Base-by-base conservation (phyloP, 2,329 filamentous ascomycete genomes). In the Apiospora marii region DNA sequence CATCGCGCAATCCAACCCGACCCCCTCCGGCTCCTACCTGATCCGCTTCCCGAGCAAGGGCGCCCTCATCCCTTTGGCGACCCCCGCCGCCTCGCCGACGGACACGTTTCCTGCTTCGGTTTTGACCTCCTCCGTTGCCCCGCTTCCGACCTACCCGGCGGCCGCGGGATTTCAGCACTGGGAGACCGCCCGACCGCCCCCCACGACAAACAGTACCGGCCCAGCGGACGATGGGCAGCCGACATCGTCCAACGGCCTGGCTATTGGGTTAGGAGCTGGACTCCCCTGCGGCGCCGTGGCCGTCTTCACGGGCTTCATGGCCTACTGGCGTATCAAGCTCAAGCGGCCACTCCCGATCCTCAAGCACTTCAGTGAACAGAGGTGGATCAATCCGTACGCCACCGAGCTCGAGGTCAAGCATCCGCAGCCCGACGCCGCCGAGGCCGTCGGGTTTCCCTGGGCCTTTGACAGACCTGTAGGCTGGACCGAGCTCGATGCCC, bases 21-120 rank as follows among this genome's bases (percentile, higher is more conserved):
- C 19, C 3, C 61, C 61, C 19, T 41, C 61, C 0, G 34, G 34
- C 16, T 67, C 61, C 19, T 67, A 67, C 7, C 24, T 67, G 61
- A 67, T 67, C 16, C 61, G 24, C 22, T 67, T 67, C 43, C 61
- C 61, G 19, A 67, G 61, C 19, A 67, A 44, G n/a, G 61, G 37
- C 5, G 61, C 61, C 14, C 43, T 67, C 19, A 67, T 67, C 19
- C 61, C 61, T 6, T 27, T 67, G 19, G 61, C 61, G 34, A 67
- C 61, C 34, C 61, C 61, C 12, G 61, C 34, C 5, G 3, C 61
- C 14, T 22, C 43, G 22, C 22, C 37, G 4, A 22, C 19, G 4
- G 43, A 37, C 37, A 3, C 61, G 10, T 67, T 41, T 27, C 61
- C 37, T 22, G 44, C 19, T 2, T 41, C 30, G 1, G 37, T 67